Evolutionary conservation across 345 rosid genomes (phyloP).

Genomic region (Euphorbia lathyris): DNA sequence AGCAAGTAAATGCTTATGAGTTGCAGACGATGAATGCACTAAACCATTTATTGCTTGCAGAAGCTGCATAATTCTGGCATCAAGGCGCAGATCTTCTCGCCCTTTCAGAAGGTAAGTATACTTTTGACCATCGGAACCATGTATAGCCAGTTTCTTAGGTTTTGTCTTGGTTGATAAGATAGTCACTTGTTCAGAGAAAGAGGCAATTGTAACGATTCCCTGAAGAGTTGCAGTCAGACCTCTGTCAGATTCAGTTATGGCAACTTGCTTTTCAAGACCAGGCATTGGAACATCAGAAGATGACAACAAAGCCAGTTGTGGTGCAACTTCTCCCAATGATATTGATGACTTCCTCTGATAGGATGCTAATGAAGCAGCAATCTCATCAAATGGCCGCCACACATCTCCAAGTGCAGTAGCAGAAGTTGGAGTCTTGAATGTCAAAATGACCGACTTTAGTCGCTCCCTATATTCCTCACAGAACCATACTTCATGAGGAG

Average conservation of each 20-base stretch:
- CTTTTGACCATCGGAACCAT: slow-evolving; percentile 88
- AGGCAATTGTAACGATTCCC: slow-evolving; percentile 69
- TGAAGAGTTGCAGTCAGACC: slow-evolving; percentile 43
- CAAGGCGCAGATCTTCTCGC: slow-evolving; percentile 94
- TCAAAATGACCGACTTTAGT: slow-evolving; percentile 59
- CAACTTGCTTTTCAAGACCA: slow-evolving; percentile 77
- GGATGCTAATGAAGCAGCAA: slow-evolving; percentile 80
- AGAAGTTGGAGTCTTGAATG: slow-evolving; percentile 70
- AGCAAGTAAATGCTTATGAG: slow-evolving; percentile 49
- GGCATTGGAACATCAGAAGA: slow-evolving; percentile 95
- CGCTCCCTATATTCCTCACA: slow-evolving; percentile 61
- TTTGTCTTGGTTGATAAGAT: slow-evolving; percentile 87
- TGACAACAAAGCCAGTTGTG: slow-evolving; percentile 70
- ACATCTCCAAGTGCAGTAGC: slow-evolving; percentile 71
- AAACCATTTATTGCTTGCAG: slow-evolving; percentile 81
- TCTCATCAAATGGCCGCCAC: slow-evolving; percentile 82
- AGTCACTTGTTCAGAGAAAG: slow-evolving; percentile 62
- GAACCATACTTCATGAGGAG: slow-evolving; percentile 91
- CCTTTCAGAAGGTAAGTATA: slow-evolving; percentile 86
- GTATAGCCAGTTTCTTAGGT: slow-evolving; percentile 81
- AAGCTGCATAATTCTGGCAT: slow-evolving; percentile 97
- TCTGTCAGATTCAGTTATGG: slow-evolving; percentile 47
- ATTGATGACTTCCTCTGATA: slow-evolving; percentile 78
- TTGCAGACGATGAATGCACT: slow-evolving; percentile 51
- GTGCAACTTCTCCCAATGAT: slow-evolving; percentile 82